These are phyloP conservation scores for Pestalotiopsis fici DNA, from an alignment of 2,329 filamentous ascomycete genomes.

Conservation along the genomic window DNA sequence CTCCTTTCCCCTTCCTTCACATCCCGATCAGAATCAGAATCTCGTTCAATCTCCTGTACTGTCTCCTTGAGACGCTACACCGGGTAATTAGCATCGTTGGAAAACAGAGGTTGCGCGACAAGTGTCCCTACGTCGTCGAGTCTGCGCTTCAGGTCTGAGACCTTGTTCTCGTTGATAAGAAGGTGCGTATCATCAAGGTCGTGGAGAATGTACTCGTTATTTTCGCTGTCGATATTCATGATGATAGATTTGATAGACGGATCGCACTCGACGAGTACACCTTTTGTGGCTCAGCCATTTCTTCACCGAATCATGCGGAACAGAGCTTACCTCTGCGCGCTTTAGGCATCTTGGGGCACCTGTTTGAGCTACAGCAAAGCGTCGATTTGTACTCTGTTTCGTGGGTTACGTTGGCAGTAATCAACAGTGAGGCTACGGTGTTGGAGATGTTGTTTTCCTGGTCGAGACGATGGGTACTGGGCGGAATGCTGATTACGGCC, in stretches of 20 bases:
- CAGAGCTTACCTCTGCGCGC: conserved; percentile 1
- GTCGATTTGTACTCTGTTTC: not conserved
- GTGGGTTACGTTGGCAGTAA: not conserved
- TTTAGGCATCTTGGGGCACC: not conserved
- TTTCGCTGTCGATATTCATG: conserved; percentile 70
- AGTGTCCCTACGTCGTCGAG: conserved; percentile 62
- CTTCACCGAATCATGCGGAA: not conserved
- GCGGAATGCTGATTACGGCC: not conserved
- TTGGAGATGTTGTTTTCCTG: not conserved
- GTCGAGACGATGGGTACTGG: not conserved
- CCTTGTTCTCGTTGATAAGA: conserved; percentile 74
- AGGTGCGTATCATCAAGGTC: conserved; percentile 78
- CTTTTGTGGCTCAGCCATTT: conserved; percentile 34
- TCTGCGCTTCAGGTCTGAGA: conserved; percentile 65
- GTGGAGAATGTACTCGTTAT: conserved; percentile 76
- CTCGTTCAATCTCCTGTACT: conserved; percentile 47
- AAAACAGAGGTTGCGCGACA: conserved; percentile 9
- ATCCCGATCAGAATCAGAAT: conserved; percentile 51
- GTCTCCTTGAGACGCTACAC: conserved; percentile 52
- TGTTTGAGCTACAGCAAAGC: not conserved
- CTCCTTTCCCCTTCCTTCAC: conserved; percentile 20
- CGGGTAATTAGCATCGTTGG: conserved; percentile 18
- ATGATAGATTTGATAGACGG: conserved; percentile 88
- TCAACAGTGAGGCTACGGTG: not conserved
- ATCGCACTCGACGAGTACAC: conserved; percentile 78